A percentile compares a stretch with the other conserved stretches of the same genome.
Conservation (phyloP, 75 land plant species). For the Cupressus sempervirens region DNA sequence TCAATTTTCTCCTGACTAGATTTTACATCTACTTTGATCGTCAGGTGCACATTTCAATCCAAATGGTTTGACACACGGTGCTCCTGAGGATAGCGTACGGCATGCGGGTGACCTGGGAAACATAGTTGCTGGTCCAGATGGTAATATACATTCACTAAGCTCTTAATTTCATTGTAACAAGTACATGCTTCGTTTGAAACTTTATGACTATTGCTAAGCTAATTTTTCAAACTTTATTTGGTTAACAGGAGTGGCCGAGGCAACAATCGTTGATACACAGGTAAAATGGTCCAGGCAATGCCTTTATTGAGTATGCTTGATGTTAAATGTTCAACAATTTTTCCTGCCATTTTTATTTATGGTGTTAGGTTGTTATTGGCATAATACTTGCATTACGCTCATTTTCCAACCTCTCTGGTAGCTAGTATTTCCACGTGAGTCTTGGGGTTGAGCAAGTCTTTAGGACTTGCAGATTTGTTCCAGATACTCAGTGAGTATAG, state of each 20-base stretch:
- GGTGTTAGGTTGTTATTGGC: not conserved
- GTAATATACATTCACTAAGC: slow-evolving; percentile 23
- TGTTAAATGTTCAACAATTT: not conserved
- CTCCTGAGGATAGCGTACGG: slow-evolving; percentile 78
- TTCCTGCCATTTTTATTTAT: not conserved
- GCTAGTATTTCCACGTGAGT: too few relatives aligned
- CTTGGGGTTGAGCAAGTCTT: too few relatives aligned
- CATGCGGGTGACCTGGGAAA: slow-evolving; percentile 99
- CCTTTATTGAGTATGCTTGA: not conserved
- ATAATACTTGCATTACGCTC: too few relatives aligned
- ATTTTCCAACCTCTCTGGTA: too few relatives aligned
- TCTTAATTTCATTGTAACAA: not conserved
- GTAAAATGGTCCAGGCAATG: slow-evolving; percentile 20
- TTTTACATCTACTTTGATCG: not conserved
- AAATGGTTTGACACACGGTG: slow-evolving; percentile 76
- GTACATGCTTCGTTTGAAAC: not conserved
- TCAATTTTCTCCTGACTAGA: not conserved
- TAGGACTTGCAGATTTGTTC: too few relatives aligned
- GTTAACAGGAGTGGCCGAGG: slow-evolving; percentile 75
- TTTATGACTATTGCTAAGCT: not conserved
- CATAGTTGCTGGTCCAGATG: slow-evolving; percentile 72
- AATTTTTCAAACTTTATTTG: not conserved
- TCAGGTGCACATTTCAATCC: slow-evolving; percentile 93
- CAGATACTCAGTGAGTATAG: too few relatives aligned
- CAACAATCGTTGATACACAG: slow-evolving; percentile 73